These are phyloP conservation scores for Elsinoe fawcettii DNA, from an alignment of 2,329 filamentous ascomycete genomes.

Conservation along the genomic window DNA sequence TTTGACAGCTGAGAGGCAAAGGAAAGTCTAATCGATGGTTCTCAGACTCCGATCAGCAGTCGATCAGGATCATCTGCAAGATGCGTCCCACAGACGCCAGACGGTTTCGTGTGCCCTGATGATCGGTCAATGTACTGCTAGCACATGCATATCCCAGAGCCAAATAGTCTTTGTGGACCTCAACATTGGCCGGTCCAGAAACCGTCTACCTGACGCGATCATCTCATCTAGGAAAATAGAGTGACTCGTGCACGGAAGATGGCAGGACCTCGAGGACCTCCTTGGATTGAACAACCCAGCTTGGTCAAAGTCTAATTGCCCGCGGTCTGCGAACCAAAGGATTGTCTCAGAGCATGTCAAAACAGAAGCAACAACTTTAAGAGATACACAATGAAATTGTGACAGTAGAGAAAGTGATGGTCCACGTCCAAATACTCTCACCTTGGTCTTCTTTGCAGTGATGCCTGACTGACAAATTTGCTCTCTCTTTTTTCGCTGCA, in stretches of 20 bases:
- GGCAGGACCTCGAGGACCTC: background rate
- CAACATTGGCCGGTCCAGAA: background rate
- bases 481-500: background rate
- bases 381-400: background rate
- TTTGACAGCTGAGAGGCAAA: background rate
- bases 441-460: background rate
- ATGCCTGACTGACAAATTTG: background rate
- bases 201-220: background rate
- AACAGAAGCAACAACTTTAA: background rate
- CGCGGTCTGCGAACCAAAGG: background rate
- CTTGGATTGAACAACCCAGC: background rate
- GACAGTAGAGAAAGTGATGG: background rate
- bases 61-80: background rate
- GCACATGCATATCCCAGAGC: background rate
- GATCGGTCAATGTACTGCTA: background rate
- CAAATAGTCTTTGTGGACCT: background rate
- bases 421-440: background rate
- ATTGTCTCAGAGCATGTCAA: background rate
- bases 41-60: background rate
- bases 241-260: conserved; percentile 8
- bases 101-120: conserved; percentile 4
- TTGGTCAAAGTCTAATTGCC: background rate
- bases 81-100: background rate
- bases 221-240: background rate
- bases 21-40: background rate